Conservation (phyloP, 2,329 filamentous ascomycete species). For the Coleophoma cylindrospora region DNA sequence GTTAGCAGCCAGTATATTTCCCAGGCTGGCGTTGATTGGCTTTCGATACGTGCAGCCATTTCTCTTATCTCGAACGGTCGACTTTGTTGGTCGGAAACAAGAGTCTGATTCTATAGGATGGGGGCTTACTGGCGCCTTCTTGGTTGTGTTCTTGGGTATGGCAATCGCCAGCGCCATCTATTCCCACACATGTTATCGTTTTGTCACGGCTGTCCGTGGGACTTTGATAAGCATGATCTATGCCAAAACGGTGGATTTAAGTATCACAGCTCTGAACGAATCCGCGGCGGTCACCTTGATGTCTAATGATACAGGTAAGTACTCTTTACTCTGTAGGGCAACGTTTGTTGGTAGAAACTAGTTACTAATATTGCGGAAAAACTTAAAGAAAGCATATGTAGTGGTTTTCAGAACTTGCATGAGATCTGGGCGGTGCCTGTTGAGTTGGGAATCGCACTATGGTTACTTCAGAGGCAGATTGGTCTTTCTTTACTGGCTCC, state of each 20-base stretch:
- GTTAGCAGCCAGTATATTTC: conserved; percentile 8
- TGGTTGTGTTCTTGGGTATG: conserved; percentile 13
- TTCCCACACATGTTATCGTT: conserved; percentile 11
- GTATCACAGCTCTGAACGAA: conserved; percentile 18
- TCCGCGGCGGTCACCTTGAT: conserved; percentile 24
- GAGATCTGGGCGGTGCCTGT: conserved; percentile 25
- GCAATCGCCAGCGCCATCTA: conserved; percentile 8
- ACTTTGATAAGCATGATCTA: conserved; percentile 21
- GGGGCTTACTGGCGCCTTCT: conserved; percentile 14
- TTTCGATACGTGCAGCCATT: conserved; percentile 15
- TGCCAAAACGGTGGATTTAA: conserved; percentile 20
- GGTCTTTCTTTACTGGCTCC: conserved; percentile 20
- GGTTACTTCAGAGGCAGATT: conserved; percentile 22
- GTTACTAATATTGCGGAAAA: background rate
- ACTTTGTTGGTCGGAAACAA: conserved; percentile 3
- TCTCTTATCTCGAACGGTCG: conserved; percentile 8
- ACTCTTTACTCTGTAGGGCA: too few species aligned
- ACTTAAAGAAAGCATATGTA: conserved; percentile 15
- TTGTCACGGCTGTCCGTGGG: conserved; percentile 17
- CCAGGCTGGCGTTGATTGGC: conserved; percentile 10
- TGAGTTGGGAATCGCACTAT: conserved; percentile 22
- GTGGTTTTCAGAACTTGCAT: conserved; percentile 23
- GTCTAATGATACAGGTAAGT: conserved; percentile 23
- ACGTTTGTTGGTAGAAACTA: too few species aligned
- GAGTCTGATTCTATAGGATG: conserved; percentile 11